Evolutionary conservation across 208 protist species (phyloP).

Genomic region (Phytomonas sp.): DNA sequence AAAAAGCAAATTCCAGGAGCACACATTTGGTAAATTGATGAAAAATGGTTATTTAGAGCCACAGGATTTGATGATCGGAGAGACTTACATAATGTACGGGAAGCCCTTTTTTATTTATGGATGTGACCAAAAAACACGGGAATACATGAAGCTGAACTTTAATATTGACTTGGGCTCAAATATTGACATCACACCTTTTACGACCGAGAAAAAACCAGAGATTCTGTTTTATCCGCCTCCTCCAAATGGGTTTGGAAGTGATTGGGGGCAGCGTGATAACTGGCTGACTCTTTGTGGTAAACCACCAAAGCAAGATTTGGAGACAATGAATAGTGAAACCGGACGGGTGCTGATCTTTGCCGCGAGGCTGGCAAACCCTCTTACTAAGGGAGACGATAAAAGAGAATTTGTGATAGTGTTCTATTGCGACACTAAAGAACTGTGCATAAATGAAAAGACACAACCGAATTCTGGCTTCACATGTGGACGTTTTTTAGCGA

Average conservation of each 20-base stretch:
- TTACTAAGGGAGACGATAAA: slow-evolving; percentile 55
- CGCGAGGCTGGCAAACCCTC: slow-evolving; percentile 44
- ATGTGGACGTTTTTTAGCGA: slow-evolving; percentile 85
- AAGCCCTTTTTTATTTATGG: slow-evolving; percentile 85
- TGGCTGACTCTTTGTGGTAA: slow-evolving; percentile 75
- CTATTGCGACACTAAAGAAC: slow-evolving; percentile 78
- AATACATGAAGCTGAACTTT: slow-evolving; percentile 55
- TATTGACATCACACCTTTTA: slow-evolving; percentile 57
- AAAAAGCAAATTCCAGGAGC: slow-evolving; percentile 61
- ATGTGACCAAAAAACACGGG: slow-evolving; percentile 57
- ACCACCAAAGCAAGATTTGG: slow-evolving; percentile 52
- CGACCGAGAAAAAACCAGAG: slow-evolving; percentile 28
- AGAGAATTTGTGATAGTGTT: slow-evolving; percentile 87
- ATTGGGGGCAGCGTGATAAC: slow-evolving; percentile 72
- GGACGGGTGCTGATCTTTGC: slow-evolving; percentile 85
- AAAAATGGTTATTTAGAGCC: slow-evolving; percentile 76
- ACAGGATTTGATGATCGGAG: slow-evolving; percentile 72
- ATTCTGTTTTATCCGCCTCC: slow-evolving; percentile 81
- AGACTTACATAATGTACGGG: slow-evolving; percentile 77
- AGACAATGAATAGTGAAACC: slow-evolving; percentile 50
- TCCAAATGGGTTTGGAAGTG: slow-evolving; percentile 84
- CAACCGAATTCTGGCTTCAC: slow-evolving; percentile 82
- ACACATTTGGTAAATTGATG: slow-evolving; percentile 83
- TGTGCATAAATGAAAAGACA: slow-evolving; percentile 81
- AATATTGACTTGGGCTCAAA: slow-evolving; percentile 34